Percentiles rank a stretch among this genome's conserved stretches.
These are phyloP conservation scores for Oryza meridionalis DNA, from an alignment of 176 grass and related monocot species.

Conservation along the genomic window DNA sequence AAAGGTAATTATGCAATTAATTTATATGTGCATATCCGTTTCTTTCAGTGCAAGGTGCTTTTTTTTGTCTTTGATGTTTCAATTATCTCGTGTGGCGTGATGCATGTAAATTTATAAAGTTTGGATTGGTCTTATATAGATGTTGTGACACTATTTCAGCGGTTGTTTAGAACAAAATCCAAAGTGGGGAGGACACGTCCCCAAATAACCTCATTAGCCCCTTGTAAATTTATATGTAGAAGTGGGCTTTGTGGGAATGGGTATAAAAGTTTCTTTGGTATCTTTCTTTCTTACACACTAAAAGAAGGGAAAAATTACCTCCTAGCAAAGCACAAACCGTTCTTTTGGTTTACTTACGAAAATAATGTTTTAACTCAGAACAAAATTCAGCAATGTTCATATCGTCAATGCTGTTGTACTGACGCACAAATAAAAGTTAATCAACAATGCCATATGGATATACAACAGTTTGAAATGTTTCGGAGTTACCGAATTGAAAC, in stretches of 20 bases:
- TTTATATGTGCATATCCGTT: not conserved
- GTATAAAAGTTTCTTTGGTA: constrained; percentile 13
- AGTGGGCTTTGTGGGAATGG: not conserved
- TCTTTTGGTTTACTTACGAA: not conserved
- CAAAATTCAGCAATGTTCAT: not conserved
- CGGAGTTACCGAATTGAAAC: not conserved
- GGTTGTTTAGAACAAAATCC: not conserved
- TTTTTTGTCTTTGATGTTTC: not conserved
- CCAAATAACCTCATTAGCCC: not conserved
- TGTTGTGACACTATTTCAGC: not conserved
- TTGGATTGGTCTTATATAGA: not conserved
- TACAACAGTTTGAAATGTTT: not conserved
- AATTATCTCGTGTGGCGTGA: not conserved
- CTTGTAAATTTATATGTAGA: not conserved
- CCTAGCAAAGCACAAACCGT: not conserved
- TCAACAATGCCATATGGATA: not conserved
- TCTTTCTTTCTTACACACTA: not conserved
- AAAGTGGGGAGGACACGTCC: not conserved
- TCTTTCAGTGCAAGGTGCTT: not conserved
- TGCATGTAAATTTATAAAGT: not conserved
- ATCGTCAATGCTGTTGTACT: not conserved
- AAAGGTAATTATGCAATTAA: constrained; percentile 67
- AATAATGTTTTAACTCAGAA: not conserved
- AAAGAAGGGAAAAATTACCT: not conserved
- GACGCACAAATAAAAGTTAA: not conserved